Evolutionary conservation across 345 rosid species (phyloP), one percentile per base, ranked within the genome.

Genomic region (Schrenkiella parvula): DNA sequence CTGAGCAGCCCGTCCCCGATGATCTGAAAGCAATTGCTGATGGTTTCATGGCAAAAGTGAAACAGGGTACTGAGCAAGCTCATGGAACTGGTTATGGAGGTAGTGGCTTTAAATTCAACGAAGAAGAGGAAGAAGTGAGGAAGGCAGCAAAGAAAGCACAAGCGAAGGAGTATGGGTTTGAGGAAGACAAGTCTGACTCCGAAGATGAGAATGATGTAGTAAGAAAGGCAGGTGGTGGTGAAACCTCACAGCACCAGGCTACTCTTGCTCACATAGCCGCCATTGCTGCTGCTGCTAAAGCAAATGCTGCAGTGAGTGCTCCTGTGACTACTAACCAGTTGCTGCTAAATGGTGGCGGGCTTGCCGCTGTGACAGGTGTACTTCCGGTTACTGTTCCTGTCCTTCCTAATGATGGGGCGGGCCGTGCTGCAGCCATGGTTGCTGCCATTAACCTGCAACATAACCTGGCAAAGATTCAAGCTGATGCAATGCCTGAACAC

Each of bases 1-100:
- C 99, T 38, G 97, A 95, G 83, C 97, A 95, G 79, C 89, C 88
- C 78, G 95, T 91, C 75, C 97, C 96, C 22, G 87, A 83, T 58
- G 97, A 95, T 79, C 81, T 95, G 75, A 89, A 85, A 78, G 90
- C 95, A 57, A 71, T 95, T 61, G 89, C 99, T 59, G 93, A 91
- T 78, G 74, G 95, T 61, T 95, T 91, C 75, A 86, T 89, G 96
- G 87, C 85, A 8, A 95, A 87, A 81, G 99, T 95, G 64, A 95
- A 79, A 79, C 96, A 91, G 79, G 97, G 97, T 43, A 84, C 88
- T 59, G 96, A 95, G 82, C 96, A 91, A 82, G 95, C 93, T 64
- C 97, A 91, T 77, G 97, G 97, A 65, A 91, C 97, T 64, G 97
- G 96, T 62, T 91, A 91, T 60, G 97, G 99, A 71, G 99, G 99